Percentiles rank a stretch among this genome's conserved stretches.
Conservation (phyloP, 768 basidiomycete genomes). For the Nevesoporus exiguus region DNA sequence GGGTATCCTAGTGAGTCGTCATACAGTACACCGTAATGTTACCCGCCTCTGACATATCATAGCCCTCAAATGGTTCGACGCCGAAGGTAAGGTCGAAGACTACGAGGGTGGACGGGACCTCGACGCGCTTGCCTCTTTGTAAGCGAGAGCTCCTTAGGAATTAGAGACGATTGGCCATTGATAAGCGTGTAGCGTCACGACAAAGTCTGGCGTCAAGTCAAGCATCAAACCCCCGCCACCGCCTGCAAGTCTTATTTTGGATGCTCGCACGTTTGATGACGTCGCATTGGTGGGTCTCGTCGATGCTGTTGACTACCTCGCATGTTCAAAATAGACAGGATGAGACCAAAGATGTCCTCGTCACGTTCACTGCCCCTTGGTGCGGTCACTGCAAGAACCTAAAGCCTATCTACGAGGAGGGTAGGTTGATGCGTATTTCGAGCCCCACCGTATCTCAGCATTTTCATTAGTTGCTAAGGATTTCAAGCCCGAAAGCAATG, state of each 20-base stretch:
- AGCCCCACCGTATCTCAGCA: not conserved
- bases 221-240: constrained; percentile 84
- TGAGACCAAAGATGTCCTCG: constrained; percentile 74
- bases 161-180: not conserved
- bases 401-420: constrained; percentile 84
- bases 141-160: constrained; percentile 25
- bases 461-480: constrained; percentile 59
- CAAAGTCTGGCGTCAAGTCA: constrained; percentile 80
- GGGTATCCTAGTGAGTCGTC: constrained; percentile 80
- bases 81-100: constrained; percentile 57
- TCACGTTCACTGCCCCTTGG: constrained; percentile 83
- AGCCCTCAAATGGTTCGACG: constrained; percentile 93
- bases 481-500: constrained; percentile 75
- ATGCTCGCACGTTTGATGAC: constrained; percentile 69
- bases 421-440: constrained; percentile 30
- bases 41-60: constrained; percentile 7
- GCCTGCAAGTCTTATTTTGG: constrained; percentile 63
- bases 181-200: constrained; percentile 52
- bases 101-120: constrained; percentile 82
- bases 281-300: constrained; percentile 55
- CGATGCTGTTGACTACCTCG: not conserved
- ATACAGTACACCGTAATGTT: not conserved
- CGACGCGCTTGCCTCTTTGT: constrained; percentile 75
- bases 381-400: constrained; percentile 94
- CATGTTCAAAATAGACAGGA: constrained; percentile 41